A percentile compares a stretch with the other conserved stretches of the same genome.
Conservation (phyloP, 495 filamentous ascomycete genomes). For the Aspergillus saccharolyticus region DNA sequence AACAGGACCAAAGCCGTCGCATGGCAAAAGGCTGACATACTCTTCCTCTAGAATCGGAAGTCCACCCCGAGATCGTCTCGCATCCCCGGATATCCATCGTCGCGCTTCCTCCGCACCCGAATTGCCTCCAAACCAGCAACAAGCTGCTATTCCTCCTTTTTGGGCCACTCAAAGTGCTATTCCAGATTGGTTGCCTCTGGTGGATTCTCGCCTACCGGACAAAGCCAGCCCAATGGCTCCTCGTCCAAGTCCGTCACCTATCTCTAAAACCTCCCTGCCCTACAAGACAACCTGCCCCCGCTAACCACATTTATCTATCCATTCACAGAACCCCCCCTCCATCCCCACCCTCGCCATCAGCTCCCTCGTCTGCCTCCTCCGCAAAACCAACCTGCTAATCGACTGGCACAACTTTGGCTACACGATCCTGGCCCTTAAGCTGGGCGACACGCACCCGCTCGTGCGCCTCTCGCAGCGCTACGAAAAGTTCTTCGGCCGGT, state of each 20-base stretch:
- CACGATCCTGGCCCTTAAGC: slow-evolving; percentile 78
- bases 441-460: slow-evolving; percentile 60
- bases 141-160: slow-evolving; percentile 73
- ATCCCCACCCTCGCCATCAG: slow-evolving; percentile 84
- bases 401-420: slow-evolving; percentile 99
- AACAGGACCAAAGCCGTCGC: slow-evolving; percentile 1
- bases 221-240: slow-evolving; percentile 68
- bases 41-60: slow-evolving; percentile 52
- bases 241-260: slow-evolving; percentile 58
- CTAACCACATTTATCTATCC: slow-evolving; percentile 11
- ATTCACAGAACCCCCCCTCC: slow-evolving; percentile 81
- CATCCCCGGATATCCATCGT: slow-evolving; percentile 63
- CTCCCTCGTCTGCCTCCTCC: slow-evolving; percentile 64
- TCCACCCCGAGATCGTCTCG: slow-evolving; percentile 68
- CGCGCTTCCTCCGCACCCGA: slow-evolving; percentile 58
- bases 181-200: slow-evolving; percentile 68
- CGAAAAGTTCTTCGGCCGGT: slow-evolving; percentile 63
- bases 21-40: slow-evolving; percentile 19
- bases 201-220: slow-evolving; percentile 67
- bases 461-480: slow-evolving; percentile 71
- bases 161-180: slow-evolving; percentile 81
- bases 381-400: slow-evolving; percentile 77
- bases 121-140: slow-evolving; percentile 58
- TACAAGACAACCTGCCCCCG: background rate
- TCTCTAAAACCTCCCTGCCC: background rate